Conservation (phyloP, 495 filamentous ascomycete species). For the Talaromyces wortmannii region DNA sequence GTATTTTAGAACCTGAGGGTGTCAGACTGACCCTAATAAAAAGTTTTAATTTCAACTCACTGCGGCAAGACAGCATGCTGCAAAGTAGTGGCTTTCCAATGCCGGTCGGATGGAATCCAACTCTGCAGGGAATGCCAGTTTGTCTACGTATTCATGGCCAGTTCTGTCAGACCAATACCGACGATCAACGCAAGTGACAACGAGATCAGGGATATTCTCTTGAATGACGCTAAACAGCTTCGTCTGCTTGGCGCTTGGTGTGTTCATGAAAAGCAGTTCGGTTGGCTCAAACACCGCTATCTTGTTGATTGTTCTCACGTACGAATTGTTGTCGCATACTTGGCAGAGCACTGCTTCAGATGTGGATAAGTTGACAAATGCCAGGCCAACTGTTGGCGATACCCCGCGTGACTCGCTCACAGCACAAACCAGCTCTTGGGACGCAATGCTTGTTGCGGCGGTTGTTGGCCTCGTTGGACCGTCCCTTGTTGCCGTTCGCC, state of each 20-base stretch:
- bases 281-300: constrained; percentile 71
- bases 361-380: constrained; percentile 80
- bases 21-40: constrained; percentile 12
- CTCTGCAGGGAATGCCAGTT: constrained; percentile 70
- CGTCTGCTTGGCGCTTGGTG: constrained; percentile 60
- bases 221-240: constrained; percentile 74
- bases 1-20: constrained; percentile 66
- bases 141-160: constrained; percentile 72
- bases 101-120: constrained; percentile 70
- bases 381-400: constrained; percentile 80
- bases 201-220: constrained; percentile 48
- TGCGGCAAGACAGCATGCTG: constrained; percentile 81
- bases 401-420: constrained; percentile 81
- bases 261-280: constrained; percentile 64
- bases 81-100: constrained; percentile 81
- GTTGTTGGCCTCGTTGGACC: constrained; percentile 37
- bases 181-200: constrained; percentile 64
- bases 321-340: constrained; percentile 84
- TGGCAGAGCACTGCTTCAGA: constrained; percentile 81
- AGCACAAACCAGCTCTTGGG: constrained; percentile 83
- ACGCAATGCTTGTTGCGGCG: constrained; percentile 62
- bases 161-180: constrained; percentile 82
- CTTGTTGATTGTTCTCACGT: constrained; percentile 77
- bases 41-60: constrained; percentile 38
- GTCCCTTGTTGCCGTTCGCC: not conserved